These are phyloP conservation scores for Punica granatum DNA, from an alignment of 345 rosid genomes.

Conservation along the genomic window DNA sequence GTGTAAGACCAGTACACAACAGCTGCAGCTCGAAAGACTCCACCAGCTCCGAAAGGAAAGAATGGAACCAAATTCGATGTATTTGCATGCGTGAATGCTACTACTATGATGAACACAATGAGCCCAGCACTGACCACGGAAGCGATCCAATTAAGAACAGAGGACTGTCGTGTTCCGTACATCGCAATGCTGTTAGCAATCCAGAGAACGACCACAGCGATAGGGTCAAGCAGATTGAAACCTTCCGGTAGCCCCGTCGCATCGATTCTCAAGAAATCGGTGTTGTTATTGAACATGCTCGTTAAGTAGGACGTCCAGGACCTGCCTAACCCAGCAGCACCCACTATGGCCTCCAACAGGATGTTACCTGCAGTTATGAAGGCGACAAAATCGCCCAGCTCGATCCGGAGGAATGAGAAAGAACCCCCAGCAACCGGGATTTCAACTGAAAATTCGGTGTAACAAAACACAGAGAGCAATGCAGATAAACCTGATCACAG, in stretches of 20 bases:
- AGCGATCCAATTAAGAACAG: constrained; percentile 58
- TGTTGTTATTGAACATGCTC: constrained; percentile 51
- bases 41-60: constrained; percentile 55
- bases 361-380: constrained; percentile 84
- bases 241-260: constrained; percentile 54
- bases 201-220: constrained; percentile 59
- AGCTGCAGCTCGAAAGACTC: constrained; percentile 70
- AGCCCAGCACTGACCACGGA: constrained; percentile 42
- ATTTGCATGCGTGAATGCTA: constrained; percentile 65
- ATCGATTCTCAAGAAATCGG: constrained; percentile 51
- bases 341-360: constrained; percentile 71
- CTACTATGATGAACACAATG: constrained; percentile 51
- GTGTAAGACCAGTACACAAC: constrained; percentile 96
- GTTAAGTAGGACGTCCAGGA: constrained; percentile 91
- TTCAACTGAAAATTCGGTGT: constrained; percentile 80
- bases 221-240: constrained; percentile 74
- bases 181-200: constrained; percentile 67
- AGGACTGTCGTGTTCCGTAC: constrained; percentile 70
- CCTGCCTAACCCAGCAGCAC: constrained; percentile 83
- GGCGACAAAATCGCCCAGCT: constrained; percentile 78
- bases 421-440: constrained; percentile 90
- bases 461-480: constrained; percentile 70
- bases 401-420: constrained; percentile 73
- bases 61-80: constrained; percentile 60
- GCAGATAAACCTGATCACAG: constrained; percentile 46